Conservation (phyloP, 2,329 filamentous ascomycete species). For the Fusarium longipes region DNA sequence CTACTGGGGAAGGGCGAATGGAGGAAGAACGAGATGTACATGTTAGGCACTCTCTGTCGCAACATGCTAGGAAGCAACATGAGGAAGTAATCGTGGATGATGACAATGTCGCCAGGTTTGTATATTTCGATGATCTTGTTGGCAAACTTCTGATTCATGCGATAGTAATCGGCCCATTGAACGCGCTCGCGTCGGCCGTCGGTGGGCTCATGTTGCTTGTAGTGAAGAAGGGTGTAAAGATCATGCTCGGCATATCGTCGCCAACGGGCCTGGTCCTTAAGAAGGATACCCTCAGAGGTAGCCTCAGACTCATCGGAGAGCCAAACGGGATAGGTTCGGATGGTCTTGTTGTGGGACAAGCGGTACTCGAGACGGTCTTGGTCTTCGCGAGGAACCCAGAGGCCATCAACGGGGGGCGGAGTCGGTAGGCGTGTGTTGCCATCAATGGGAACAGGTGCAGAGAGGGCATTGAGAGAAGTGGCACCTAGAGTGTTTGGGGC, state of each 20-base stretch:
- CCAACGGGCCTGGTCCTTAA: conserved; percentile 89
- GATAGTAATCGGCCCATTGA: conserved; percentile 92
- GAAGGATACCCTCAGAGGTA: conserved; percentile 71
- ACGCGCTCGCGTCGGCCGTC: conserved; percentile 84
- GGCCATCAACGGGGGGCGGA: conserved; percentile 72
- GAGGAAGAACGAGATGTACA: conserved; percentile 94
- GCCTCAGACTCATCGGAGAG: conserved; percentile 80
- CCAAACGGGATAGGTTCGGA: conserved; percentile 90
- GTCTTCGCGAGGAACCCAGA: conserved; percentile 77
- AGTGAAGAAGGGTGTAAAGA: conserved; percentile 93
- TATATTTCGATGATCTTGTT: conserved; percentile 89
- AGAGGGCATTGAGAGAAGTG: conserved; percentile 75
- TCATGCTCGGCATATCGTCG: conserved; percentile 90
- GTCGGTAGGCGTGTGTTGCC: conserved; percentile 64
- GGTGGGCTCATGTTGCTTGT: conserved; percentile 91
- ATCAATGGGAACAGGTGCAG: conserved; percentile 82
- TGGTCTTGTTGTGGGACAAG: conserved; percentile 77
- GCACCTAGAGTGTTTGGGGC: conserved; percentile 59
- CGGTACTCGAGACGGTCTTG: conserved; percentile 79
- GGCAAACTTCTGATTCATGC: conserved; percentile 92
- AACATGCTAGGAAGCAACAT: conserved; percentile 90
- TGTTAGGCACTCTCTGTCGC: conserved; percentile 84
- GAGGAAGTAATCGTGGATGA: conserved; percentile 95
- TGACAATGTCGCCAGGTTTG: conserved; percentile 90
- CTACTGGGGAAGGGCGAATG: conserved; percentile 96